Evolutionary conservation across 2,329 filamentous ascomycete genomes (phyloP), one percentile per base, ranked within the genome.

Genomic region (Penicillium hesseltinei): DNA sequence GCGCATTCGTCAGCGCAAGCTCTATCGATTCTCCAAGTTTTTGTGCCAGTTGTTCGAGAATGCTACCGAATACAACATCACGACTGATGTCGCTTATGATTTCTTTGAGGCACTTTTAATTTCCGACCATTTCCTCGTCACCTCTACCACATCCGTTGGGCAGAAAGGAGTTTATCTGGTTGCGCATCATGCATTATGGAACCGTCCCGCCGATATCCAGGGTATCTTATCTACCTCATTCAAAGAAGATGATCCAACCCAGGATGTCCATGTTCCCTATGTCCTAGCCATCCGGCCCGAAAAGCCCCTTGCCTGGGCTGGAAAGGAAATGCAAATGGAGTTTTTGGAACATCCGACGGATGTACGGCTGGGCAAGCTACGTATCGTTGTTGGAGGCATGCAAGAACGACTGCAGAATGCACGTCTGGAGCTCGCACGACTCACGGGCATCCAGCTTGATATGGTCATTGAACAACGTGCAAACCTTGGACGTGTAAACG

Each of bases 31-130:
- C 75, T 94, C 91, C 19, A 86, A 92, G 63, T 91, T 96, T 71
- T 77, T 99, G 54, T 92, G 90, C 66, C 90, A 96, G 70, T 87
- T 93, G 57, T 99, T 99, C 69, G 94, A 99, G 73, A 97, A 99
- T 70, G 90, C 91, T 5, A 96, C 92, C 10, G 94, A 99, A 73
- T 96, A 94, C 75, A 96, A 90, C 73, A 89, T 97, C 69, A 79
- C 84, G 5, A 81, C 84, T 9, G 86, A 90, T 33, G 83, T 84
- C 59, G 81, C 95, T 59, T 86, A 88, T 58, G 86, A 89, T 38
- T 83, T 99, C 29, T 89, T 92, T 62, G 90, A 95, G 64, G 85
- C 90, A 25, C 82, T 99, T 9, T 85, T 91, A 13, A 81, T 89
- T 42, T 89, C 90, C 0, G 91, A 90, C 3, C 94, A 99, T 72